Percentiles rank a stretch among this genome's conserved stretches.
Conservation (phyloP, 2,329 filamentous ascomycete species). For the Pseudocercospora fuligena region DNA sequence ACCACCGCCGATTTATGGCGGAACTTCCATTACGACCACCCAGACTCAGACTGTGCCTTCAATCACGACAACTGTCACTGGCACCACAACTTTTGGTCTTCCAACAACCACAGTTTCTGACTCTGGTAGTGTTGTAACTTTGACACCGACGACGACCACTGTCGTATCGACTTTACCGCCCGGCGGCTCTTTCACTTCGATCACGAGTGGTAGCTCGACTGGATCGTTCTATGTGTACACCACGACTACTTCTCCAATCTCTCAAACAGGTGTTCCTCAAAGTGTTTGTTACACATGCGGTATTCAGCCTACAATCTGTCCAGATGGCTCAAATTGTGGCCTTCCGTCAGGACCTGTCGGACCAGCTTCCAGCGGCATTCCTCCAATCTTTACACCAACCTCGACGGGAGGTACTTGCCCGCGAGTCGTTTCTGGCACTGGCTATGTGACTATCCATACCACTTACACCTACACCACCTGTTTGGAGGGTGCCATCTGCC, state of each 20-base stretch:
- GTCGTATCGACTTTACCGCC: constrained; percentile 25
- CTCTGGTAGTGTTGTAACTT: not conserved
- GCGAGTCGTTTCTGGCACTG: constrained; percentile 24
- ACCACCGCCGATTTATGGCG: not conserved
- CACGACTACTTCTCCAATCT: constrained; percentile 19
- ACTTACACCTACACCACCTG: constrained; percentile 41
- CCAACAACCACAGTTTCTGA: constrained; percentile 10
- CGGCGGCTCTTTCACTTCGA: constrained; percentile 27
- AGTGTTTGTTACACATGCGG: constrained; percentile 37
- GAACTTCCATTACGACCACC: not conserved
- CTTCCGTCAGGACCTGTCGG: not conserved
- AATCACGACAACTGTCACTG: constrained; percentile 21
- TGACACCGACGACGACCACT: constrained; percentile 22
- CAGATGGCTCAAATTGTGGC: not conserved
- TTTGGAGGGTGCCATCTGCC: constrained; percentile 36
- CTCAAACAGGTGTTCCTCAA: constrained; percentile 16
- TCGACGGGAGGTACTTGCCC: constrained; percentile 18
- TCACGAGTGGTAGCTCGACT: constrained; percentile 26
- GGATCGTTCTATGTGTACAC: constrained; percentile 33
- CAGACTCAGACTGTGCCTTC: constrained; percentile 21
- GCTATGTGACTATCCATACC: constrained; percentile 40
- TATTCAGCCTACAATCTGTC: constrained; percentile 15
- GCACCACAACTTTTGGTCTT: constrained; percentile 2
- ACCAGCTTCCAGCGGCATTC: not conserved
- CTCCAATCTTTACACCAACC: not conserved